A percentile compares a stretch with the other conserved stretches of the same genome.
Conservation (phyloP, 116 monocot genomes). For the Dioscorea cayenensis region DNA sequence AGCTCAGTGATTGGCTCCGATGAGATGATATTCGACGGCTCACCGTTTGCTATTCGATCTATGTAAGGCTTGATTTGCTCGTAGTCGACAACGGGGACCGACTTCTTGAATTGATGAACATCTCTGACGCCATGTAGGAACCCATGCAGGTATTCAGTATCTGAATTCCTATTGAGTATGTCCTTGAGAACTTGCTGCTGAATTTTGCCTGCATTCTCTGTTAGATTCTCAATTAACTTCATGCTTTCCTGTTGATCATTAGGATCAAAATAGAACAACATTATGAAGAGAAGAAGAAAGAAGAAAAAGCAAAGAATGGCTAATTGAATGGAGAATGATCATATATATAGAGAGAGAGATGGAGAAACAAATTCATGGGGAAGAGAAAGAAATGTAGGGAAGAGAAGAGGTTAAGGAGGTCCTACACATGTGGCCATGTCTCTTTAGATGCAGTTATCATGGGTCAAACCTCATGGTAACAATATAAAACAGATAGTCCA, state of each 20-base stretch:
- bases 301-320: not conserved
- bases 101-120: constrained; percentile 34
- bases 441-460: constrained; percentile 51
- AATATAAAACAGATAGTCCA: not conserved
- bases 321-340: not conserved
- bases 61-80: constrained; percentile 64
- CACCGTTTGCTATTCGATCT: constrained; percentile 53
- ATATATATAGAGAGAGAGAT: not conserved
- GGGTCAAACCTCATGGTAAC: constrained; percentile 33
- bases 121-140: constrained; percentile 20
- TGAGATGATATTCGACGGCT: constrained; percentile 40
- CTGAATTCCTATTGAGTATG: constrained; percentile 36
- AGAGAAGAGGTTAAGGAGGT: constrained; percentile 28
- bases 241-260: constrained; percentile 35
- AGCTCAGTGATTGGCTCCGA: constrained; percentile 55
- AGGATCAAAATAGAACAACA: constrained; percentile 43
- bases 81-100: constrained; percentile 49
- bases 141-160: constrained; percentile 41
- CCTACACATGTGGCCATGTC: constrained; percentile 75
- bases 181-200: constrained; percentile 39
- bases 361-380: constrained; percentile 37
- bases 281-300: not conserved
- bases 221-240: constrained; percentile 42
- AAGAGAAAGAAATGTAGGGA: constrained; percentile 36
- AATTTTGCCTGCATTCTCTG: constrained; percentile 28